phyloP scores from a whole-genome alignment of 768 basidiomycete species.

The Leccinellum albellum region DNA sequence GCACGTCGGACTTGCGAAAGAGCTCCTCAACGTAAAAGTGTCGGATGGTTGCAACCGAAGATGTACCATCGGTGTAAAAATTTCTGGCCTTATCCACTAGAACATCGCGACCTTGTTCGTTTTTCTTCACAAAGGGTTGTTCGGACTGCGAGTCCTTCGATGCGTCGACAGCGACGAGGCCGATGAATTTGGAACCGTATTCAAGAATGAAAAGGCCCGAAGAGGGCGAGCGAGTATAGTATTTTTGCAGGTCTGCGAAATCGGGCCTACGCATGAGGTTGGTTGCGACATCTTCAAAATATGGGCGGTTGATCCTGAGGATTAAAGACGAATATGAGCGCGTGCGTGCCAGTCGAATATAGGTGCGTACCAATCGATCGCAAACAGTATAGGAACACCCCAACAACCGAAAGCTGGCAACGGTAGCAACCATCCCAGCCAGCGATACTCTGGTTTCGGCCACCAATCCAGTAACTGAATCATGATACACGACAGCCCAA shows the following conservation, averaged over 20 bases:
- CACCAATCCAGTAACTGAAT: slow-evolving; percentile 63
- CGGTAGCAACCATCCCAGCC: slow-evolving; percentile 51
- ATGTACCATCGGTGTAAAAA: slow-evolving; percentile 32
- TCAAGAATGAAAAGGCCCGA: slow-evolving; percentile 74
- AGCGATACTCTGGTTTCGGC: slow-evolving; percentile 48
- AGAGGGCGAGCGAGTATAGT: slow-evolving; percentile 58
- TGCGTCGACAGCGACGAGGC: slow-evolving; percentile 69
- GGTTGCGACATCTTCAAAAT: slow-evolving; percentile 55
- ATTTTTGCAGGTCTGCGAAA: slow-evolving; percentile 44
- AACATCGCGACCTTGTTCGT: slow-evolving; percentile 12
- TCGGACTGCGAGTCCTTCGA: slow-evolving; percentile 38
- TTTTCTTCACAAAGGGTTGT: slow-evolving; percentile 23
- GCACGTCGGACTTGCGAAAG: slow-evolving; percentile 53
- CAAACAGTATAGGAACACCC: slow-evolving; percentile 61
- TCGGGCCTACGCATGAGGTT: slow-evolving; percentile 54
- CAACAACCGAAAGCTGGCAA: slow-evolving; percentile 65
- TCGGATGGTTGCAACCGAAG: slow-evolving; percentile 60
- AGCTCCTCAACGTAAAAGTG: slow-evolving; percentile 72
- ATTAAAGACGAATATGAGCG: not conserved
- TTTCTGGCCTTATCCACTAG: slow-evolving; percentile 10
- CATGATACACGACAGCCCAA: slow-evolving; percentile 54
- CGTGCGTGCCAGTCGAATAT: not conserved
- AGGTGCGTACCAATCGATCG: slow-evolving; percentile 60
- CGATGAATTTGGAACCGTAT: slow-evolving; percentile 53
- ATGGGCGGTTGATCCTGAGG: slow-evolving; percentile 64